Percentiles rank a stretch among this genome's conserved stretches.
These are phyloP conservation scores for Fraxinus xanthoxyloides DNA, from an alignment of 305 asterid species.

Conservation along the genomic window DNA sequence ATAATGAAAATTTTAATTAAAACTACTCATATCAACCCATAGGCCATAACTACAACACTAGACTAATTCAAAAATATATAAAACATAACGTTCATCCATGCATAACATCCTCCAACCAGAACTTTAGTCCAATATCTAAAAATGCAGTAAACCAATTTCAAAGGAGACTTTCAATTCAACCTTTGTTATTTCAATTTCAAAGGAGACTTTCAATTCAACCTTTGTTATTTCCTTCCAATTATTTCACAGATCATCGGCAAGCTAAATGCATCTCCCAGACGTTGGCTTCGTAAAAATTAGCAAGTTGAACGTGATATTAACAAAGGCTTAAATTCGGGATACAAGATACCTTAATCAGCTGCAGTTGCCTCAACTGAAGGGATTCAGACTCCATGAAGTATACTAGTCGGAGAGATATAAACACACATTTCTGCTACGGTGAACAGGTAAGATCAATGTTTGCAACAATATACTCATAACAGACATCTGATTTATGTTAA, in stretches of 20 bases:
- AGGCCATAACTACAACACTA: background rate
- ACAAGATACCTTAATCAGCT: background rate
- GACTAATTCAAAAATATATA: background rate
- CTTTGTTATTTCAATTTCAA: background rate
- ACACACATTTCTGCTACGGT: background rate
- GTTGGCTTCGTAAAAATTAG: background rate
- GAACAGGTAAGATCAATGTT: background rate
- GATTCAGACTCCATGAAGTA: background rate
- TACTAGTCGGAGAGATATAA: background rate
- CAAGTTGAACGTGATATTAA: background rate
- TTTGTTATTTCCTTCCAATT: background rate
- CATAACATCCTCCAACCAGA: background rate
- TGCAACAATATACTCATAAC: background rate
- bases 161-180: background rate
- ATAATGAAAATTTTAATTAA: too few species aligned
- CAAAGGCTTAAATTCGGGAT: background rate
- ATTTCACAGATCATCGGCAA: background rate
- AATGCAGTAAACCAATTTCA: background rate
- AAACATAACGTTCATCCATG: background rate
- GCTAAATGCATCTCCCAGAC: background rate
- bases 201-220: background rate
- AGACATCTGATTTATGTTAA: background rate
- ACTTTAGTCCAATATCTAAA: background rate
- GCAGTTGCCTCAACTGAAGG: background rate
- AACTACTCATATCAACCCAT: background rate